Evolutionary conservation across 176 grass and related monocot genomes (phyloP).

Genomic region (Bolboschoenus planiculmis): DNA sequence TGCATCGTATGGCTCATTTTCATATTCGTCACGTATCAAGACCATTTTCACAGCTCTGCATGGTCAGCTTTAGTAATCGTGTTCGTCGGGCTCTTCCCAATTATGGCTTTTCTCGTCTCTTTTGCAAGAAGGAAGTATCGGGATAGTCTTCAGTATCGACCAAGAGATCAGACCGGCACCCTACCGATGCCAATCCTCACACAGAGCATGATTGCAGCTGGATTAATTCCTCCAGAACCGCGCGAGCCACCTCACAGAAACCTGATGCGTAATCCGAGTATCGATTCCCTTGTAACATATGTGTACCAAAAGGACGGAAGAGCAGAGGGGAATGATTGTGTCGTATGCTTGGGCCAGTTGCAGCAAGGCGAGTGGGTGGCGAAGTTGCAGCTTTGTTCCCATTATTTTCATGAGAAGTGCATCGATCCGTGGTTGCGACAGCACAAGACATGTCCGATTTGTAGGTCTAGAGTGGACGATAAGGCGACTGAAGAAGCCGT

Average conservation of each 20-base stretch:
- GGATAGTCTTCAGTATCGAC: neutral
- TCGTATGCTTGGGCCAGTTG: constrained; percentile 4
- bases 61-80: neutral
- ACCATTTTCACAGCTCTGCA: neutral
- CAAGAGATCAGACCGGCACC: neutral
- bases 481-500: neutral
- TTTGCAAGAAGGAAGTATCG: neutral
- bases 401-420: constrained; percentile 9
- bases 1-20: neutral
- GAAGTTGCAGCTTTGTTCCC: neutral
- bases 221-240: neutral
- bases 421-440: neutral
- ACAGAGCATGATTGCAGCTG: neutral
- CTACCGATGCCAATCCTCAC: neutral
- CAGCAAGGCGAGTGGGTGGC: neutral
- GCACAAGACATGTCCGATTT: constrained; percentile 7
- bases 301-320: neutral
- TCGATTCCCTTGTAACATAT: neutral
- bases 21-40: neutral
- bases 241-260: neutral
- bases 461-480: neutral
- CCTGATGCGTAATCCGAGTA: neutral
- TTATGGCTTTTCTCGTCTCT: neutral
- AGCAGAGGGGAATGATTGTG: neutral
- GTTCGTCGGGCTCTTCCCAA: neutral